Evolutionary conservation across 208 protist species (phyloP).

Genomic region (Leishmania major): DNA sequence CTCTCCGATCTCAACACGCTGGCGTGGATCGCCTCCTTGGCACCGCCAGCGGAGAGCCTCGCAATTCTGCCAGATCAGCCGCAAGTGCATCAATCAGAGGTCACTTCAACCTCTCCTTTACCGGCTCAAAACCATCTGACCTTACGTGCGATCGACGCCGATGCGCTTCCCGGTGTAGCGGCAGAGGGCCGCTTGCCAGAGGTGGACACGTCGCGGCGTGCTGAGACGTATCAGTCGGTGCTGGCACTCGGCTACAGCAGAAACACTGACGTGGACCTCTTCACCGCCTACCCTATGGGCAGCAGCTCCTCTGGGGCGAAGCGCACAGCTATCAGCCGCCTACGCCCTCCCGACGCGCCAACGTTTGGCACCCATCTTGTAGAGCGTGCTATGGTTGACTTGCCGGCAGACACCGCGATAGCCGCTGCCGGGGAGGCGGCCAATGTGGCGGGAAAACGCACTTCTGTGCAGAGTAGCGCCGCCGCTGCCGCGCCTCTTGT

Average conservation of each 20-base stretch:
- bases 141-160: slow-evolving; percentile 11
- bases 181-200: not conserved
- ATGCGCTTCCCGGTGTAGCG: not conserved
- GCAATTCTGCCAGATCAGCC: not conserved
- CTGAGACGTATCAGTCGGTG: slow-evolving; percentile 16
- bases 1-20: not conserved
- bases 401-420: slow-evolving; percentile 1
- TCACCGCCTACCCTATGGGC: slow-evolving; percentile 1
- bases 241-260: slow-evolving; percentile 11
- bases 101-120: not conserved
- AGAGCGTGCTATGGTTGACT: slow-evolving; percentile 19
- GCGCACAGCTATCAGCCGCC: slow-evolving; percentile 39
- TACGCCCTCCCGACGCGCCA: slow-evolving; percentile 58
- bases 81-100: not conserved
- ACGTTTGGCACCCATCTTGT: slow-evolving; percentile 60
- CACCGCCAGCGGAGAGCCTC: not conserved
- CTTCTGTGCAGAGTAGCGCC: not conserved
- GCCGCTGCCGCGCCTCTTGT: not conserved
- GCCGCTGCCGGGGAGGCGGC: not conserved
- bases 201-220: not conserved
- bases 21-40: not conserved
- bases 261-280: not conserved
- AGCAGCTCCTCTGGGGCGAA: not conserved
- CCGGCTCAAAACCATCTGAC: slow-evolving; percentile 15
- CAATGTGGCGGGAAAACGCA: not conserved